Percentiles rank a stretch among this genome's conserved stretches.
phyloP scores from a whole-genome alignment of 2,329 filamentous ascomycete species.

The Aureobasidium melanogenum region DNA sequence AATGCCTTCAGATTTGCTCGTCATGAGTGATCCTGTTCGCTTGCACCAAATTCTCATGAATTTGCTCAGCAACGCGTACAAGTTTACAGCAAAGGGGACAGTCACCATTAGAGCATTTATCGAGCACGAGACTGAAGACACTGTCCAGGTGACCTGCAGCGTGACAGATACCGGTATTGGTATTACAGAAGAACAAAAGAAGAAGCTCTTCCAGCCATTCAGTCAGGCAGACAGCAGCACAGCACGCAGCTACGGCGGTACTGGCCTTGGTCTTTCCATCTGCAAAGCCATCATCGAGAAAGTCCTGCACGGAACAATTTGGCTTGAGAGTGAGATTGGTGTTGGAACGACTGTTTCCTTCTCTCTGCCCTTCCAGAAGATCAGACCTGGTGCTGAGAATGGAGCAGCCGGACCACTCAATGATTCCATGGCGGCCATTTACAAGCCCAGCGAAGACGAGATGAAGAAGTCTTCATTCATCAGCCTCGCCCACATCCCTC shows the following conservation, averaged over 20 bases:
- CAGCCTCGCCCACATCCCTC: conserved; percentile 64
- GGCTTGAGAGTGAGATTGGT: conserved; percentile 67
- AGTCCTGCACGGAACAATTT: conserved; percentile 80
- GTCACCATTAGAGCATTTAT: conserved; percentile 74
- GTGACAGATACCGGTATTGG: conserved; percentile 88
- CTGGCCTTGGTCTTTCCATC: conserved; percentile 82
- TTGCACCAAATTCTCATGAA: conserved; percentile 56
- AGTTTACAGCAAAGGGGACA: conserved; percentile 80
- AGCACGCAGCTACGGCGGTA: conserved; percentile 83
- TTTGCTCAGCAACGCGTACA: conserved; percentile 84
- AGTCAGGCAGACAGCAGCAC: conserved; percentile 88
- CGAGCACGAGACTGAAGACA: conserved; percentile 60
- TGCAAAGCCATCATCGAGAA: conserved; percentile 91
- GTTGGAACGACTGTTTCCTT: conserved; percentile 68
- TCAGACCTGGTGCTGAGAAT: conserved; percentile 42
- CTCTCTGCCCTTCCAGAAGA: conserved; percentile 77
- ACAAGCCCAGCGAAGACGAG: conserved; percentile 29
- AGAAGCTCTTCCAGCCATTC: conserved; percentile 85
- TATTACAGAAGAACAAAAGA: conserved; percentile 71
- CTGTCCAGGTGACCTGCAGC: conserved; percentile 70
- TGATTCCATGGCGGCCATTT: conserved; percentile 43
- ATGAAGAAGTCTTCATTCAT: conserved; percentile 29
- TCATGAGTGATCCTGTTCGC: conserved; percentile 44
- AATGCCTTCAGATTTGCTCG: conserved; percentile 45
- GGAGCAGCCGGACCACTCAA: conserved; percentile 35